Base-by-base conservation (phyloP, 352 stramenopile species). In the Pythium folliculosum region DNA sequence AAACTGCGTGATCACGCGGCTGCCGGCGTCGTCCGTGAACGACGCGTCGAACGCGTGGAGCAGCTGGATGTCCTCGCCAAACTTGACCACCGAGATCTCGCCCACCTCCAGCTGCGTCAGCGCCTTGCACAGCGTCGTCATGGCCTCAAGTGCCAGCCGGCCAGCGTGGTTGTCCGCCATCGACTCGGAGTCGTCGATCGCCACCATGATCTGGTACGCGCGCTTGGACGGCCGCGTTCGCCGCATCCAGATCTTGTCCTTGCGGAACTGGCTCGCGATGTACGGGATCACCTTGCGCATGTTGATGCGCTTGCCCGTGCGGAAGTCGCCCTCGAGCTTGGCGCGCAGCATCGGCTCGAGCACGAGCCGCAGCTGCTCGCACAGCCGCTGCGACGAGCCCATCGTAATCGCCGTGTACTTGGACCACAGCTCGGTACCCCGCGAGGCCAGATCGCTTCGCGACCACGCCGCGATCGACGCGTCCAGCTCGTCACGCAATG, bases 271-370 rank as follows among this genome's bases (percentile, higher is more conserved):
- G 71, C 89, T 98, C n/a, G 98, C 98, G 69, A 99, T 99, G 82
- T 99, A 99, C 30, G 96, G 90, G 80, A 99, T 99, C 56, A 99
- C 98, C 65, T 98, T 98, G 64, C 98, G 97, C 98, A 99, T 99
- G 75, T 99, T 99, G 68, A 99, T 99, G 59, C 98, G 85, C 78
- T 99, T 99, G 38, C 98, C 98, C 12, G 97, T 99, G 5, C 98
- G 88, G 77, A 99, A 99, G 72, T 99, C 97, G 13, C 98, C 98
- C 72, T 98, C 89, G 16, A 99, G 79, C 77, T 99, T 99, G 21
- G 95, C 97, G 22, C 97, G 96, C 58, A 99, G 85, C 75, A 98
- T 98, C 3, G 98, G 98, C 73, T 99, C 97, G 69, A 99, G 90
- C 6, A 99, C 94, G 50, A 99, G 82, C 2, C 98, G 87, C 16